phyloP scores from a whole-genome alignment of 176 grass and related monocot genomes.

The Tuctoria greenei region DNA sequence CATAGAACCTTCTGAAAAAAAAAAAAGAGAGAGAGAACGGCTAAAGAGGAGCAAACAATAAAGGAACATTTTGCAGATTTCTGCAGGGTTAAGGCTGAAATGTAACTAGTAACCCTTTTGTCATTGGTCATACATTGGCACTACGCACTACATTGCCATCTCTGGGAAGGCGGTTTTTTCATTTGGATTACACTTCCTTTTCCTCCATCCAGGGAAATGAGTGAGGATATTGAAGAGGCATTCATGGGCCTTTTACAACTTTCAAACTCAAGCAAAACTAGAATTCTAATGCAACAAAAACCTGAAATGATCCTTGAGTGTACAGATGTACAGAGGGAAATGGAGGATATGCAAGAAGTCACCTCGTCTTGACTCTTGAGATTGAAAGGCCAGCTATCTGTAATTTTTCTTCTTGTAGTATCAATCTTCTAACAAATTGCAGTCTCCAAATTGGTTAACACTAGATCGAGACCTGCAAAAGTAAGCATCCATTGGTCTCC shows the following conservation, averaged over 20 bases:
- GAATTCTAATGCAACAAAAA: not conserved
- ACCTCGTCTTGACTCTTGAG: slow-evolving; percentile 27
- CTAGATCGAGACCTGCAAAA: slow-evolving; percentile 17
- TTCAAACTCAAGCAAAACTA: slow-evolving; percentile 25
- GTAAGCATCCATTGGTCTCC: slow-evolving; percentile 12
- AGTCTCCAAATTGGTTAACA: slow-evolving; percentile 14
- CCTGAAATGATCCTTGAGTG: slow-evolving; percentile 15
- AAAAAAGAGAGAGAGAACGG: not conserved
- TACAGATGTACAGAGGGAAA: slow-evolving; percentile 22
- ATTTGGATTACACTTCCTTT: slow-evolving; percentile 3
- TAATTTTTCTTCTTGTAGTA: slow-evolving; percentile 11
- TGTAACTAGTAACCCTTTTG: slow-evolving; percentile 25
- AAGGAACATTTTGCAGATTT: slow-evolving; percentile 8
- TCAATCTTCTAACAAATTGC: slow-evolving; percentile 15
- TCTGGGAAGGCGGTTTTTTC: too few species aligned
- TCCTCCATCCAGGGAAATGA: slow-evolving; percentile 35
- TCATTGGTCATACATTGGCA: slow-evolving; percentile 28
- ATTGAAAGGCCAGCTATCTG: slow-evolving; percentile 24
- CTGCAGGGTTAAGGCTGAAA: slow-evolving; percentile 39
- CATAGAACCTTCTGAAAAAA: not conserved
- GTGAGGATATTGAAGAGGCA: slow-evolving; percentile 22
- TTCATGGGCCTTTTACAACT: slow-evolving; percentile 29
- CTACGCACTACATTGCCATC: not conserved
- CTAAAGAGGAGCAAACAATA: not conserved
- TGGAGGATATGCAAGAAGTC: slow-evolving; percentile 7